Conservation (phyloP, 2,329 filamentous ascomycete species). For the Diaporthe capsici region DNA sequence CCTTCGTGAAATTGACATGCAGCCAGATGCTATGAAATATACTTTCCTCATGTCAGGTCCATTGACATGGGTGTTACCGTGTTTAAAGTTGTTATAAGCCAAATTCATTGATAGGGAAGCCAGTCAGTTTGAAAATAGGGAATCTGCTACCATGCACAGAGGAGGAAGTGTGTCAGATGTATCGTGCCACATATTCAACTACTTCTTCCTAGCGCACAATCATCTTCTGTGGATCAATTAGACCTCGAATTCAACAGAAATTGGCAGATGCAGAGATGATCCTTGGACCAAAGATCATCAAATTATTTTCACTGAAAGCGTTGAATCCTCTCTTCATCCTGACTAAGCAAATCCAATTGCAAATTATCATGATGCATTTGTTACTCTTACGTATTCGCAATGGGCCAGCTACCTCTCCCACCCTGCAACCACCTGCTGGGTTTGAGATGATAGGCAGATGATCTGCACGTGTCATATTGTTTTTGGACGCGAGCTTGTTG, state of each 20-base stretch:
- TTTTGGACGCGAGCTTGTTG: not conserved
- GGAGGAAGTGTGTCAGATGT: not conserved
- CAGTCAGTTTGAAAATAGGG: not conserved
- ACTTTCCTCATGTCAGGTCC: not conserved
- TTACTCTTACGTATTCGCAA: not conserved
- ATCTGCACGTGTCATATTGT: not conserved
- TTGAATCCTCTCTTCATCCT: no score
- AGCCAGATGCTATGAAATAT: not conserved
- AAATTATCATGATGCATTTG: not conserved
- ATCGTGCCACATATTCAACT: not conserved
- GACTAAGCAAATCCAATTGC: not conserved
- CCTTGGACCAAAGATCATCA: not conserved
- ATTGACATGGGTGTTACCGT: not conserved
- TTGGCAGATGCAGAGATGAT: not conserved
- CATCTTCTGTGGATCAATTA: not conserved
- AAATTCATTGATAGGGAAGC: not conserved
- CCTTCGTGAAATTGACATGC: no score
- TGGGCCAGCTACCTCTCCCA: not conserved
- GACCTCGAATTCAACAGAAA: no score
- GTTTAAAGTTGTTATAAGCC: not conserved
- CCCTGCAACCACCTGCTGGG: not conserved
- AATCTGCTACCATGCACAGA: no score
- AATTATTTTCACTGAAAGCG: not conserved
- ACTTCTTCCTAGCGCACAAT: not conserved
- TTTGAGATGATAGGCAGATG: not conserved